Evolutionary conservation across 106 monocot genomes (phyloP), one percentile per base, ranked within the genome.

Genomic region (Allium cepa): DNA sequence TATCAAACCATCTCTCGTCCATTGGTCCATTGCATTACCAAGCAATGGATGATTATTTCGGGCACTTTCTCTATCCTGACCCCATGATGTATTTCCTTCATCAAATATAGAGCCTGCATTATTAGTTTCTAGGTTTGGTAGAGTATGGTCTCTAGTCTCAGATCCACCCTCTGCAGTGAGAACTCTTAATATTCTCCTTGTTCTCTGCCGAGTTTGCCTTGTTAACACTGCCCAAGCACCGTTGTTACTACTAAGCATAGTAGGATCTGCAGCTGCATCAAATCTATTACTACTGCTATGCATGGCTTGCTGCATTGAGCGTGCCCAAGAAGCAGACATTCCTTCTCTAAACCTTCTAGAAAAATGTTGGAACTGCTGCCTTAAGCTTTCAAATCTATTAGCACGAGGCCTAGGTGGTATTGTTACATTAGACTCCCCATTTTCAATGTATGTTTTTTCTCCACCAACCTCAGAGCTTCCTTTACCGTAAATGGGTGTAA

Each of bases 401-500:
- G 88, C 93, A 59, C 53, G 78, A 0, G 93, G 93, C 59, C 89
- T 76, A 7, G 86, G 86, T 15, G 93, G 88, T 51, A 89, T 89
- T 57, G 81, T 73, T 28, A 79, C 16, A 46, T 62, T 74, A 8
- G 61, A 49, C 4, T 77, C 77, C 1, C 65, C 76, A 16, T 73
- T 65, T 17, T 60, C 69, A 26, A 47, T 65, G 16, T 56, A 18
- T 11, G 55, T 51, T 47, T 70, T 82, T 53, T 71, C 79, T 0
- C 47, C 26, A 68, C 50, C 66, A 63, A 63, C 18, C 56, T 50
- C 69, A 0, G 78, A 53, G 56, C 49, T 83, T 11, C 88, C 85
- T 47, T 82, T 73, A 10, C 88, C 93, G 68, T 90, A 94, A 16
- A 94, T 90, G 48, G 94, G 94, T 2, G 78, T 84, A 46, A 94